Percentiles rank a stretch among this genome's conserved stretches.
phyloP scores from a whole-genome alignment of 2,329 filamentous ascomycete species.

The Diaporthe nobilis region DNA sequence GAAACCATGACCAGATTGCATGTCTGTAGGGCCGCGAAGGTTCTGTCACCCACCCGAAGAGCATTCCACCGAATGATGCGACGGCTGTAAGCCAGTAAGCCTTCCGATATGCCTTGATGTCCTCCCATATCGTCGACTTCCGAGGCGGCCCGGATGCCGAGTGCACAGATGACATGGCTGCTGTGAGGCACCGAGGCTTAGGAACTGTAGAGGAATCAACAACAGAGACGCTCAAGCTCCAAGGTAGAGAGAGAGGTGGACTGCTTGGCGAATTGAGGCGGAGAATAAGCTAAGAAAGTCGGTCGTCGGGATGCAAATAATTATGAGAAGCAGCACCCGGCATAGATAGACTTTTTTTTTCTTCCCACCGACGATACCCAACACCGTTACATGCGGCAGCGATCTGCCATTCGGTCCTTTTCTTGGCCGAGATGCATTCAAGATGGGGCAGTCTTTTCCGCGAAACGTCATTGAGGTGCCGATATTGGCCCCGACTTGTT shows the following conservation, averaged over 20 bases:
- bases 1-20: not conserved
- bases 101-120: slow-evolving; percentile 34
- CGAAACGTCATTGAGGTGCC: slow-evolving; percentile 25
- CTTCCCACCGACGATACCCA: not conserved
- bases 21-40: too few species aligned
- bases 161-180: slow-evolving; percentile 25
- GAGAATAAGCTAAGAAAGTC: not conserved
- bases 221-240: not conserved
- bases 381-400: not conserved
- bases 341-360: slow-evolving; percentile 4
- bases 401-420: slow-evolving; percentile 26
- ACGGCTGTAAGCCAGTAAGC: slow-evolving; percentile 39
- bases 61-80: slow-evolving; percentile 41
- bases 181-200: not conserved
- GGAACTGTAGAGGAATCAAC: not conserved
- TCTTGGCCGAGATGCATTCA: slow-evolving; percentile 27
- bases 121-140: slow-evolving; percentile 36
- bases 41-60: slow-evolving; percentile 34
- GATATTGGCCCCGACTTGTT: slow-evolving; percentile 8
- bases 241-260: not conserved
- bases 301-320: not conserved
- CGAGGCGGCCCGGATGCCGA: not conserved
- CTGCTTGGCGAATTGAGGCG: not conserved
- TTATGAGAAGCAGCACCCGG: not conserved
- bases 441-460: slow-evolving; percentile 3